Evolutionary conservation across 2,329 filamentous ascomycete genomes (phyloP).

Genomic region (Pyricularia grisea): DNA sequence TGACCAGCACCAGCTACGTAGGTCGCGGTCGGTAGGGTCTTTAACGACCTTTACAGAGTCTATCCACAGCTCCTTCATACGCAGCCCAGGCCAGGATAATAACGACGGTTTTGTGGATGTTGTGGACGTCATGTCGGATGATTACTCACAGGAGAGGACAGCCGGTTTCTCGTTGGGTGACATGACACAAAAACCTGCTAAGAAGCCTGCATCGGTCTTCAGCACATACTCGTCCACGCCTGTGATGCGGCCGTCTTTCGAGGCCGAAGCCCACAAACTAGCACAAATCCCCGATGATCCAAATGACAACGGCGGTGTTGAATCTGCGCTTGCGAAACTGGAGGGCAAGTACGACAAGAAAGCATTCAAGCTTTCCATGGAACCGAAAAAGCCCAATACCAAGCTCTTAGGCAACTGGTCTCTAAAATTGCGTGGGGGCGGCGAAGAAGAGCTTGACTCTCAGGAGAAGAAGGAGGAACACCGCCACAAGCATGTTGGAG

Average conservation of each 20-base stretch:
- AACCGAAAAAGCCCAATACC: slow-evolving; percentile 17
- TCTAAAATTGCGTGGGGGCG: not conserved
- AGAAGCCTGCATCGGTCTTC: slow-evolving; percentile 42
- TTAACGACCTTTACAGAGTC: slow-evolving; percentile 53
- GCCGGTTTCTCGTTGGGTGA: slow-evolving; percentile 50
- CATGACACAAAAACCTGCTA: slow-evolving; percentile 40
- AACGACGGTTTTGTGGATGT: slow-evolving; percentile 31
- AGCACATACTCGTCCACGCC: slow-evolving; percentile 55
- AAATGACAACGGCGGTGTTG: slow-evolving; percentile 75
- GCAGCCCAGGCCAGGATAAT: slow-evolving; percentile 28
- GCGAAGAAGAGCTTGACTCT: slow-evolving; percentile 14
- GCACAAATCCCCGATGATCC: slow-evolving; percentile 78
- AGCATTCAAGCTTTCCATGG: slow-evolving; percentile 29
- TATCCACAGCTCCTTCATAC: slow-evolving; percentile 45
- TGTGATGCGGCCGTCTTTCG: slow-evolving; percentile 66
- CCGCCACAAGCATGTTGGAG: slow-evolving; percentile 33
- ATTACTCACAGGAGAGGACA: slow-evolving; percentile 28
- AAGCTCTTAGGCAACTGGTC: slow-evolving; percentile 7
- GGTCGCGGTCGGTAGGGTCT: slow-evolving; percentile 49
- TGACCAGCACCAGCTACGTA: slow-evolving; percentile 36
- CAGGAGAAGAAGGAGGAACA: slow-evolving; percentile 34
- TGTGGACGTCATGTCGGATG: slow-evolving; percentile 32
- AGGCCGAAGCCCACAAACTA: slow-evolving; percentile 78
- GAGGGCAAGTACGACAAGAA: slow-evolving; percentile 73
- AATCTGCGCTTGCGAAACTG: slow-evolving; percentile 84